Conservation (phyloP, 2,329 filamentous ascomycete genomes). For the Neofusicoccum cordaticola region DNA sequence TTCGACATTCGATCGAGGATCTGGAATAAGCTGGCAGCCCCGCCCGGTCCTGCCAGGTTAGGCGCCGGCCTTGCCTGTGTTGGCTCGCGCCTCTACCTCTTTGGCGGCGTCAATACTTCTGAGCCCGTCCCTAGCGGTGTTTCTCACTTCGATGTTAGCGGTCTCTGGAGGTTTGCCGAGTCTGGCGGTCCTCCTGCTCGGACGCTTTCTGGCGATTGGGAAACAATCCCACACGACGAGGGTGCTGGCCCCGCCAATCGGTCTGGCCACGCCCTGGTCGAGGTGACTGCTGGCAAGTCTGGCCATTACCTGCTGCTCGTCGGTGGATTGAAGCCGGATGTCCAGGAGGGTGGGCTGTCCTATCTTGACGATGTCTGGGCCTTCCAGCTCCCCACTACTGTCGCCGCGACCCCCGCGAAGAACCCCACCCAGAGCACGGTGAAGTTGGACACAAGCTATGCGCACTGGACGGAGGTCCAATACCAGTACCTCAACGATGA, state of each 20-base stretch:
- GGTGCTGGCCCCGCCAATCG: conserved; percentile 42
- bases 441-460: conserved; percentile 46
- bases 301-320: conserved; percentile 53
- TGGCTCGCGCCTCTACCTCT: conserved; percentile 47
- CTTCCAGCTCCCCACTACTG: conserved; percentile 50
- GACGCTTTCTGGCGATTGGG: conserved; percentile 31
- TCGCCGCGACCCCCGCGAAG: conserved; percentile 47
- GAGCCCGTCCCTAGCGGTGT: conserved; percentile 22
- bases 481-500: conserved; percentile 46
- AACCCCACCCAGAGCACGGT: conserved; percentile 48
- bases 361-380: conserved; percentile 50
- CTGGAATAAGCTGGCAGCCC: conserved; percentile 51
- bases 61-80: conserved; percentile 45
- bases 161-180: conserved; percentile 35
- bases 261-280: conserved; percentile 44
- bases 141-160: conserved; percentile 33
- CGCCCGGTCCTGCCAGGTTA: conserved; percentile 37
- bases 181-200: conserved; percentile 31
- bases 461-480: conserved; percentile 51
- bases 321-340: conserved; percentile 41
- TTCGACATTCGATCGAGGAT: conserved; percentile 49
- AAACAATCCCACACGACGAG: conserved; percentile 28
- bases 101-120: conserved; percentile 37
- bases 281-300: conserved; percentile 52
- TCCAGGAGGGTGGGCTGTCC: background rate